Evolutionary conservation across 768 basidiomycete species (phyloP).

Genomic region (Macrolepiota fuliginosa): DNA sequence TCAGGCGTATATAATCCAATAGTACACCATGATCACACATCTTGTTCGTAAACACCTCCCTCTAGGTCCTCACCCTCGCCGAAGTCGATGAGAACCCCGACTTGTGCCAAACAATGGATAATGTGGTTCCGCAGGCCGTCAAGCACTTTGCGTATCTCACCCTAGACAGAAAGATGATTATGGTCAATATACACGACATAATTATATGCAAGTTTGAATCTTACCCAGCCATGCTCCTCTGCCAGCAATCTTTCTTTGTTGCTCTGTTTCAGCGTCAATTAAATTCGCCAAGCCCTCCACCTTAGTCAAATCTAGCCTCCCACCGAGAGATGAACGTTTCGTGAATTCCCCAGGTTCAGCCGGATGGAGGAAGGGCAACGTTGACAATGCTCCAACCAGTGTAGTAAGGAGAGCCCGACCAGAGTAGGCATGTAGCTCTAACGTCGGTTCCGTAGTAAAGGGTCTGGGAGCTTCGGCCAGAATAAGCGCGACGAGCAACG

Average conservation of each 20-base stretch:
- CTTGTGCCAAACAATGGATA: too few relatives aligned
- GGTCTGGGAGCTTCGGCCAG: constrained; percentile 61
- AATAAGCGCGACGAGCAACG: too few relatives aligned
- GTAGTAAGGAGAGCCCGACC: too few relatives aligned
- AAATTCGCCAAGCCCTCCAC: constrained; percentile 87
- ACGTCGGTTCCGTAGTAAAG: constrained; percentile 85
- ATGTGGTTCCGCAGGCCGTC: constrained; percentile 63
- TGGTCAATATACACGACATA: neutral
- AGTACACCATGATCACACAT: constrained; percentile 63
- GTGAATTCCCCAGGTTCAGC: too few relatives aligned
- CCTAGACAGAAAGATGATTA: too few relatives aligned
- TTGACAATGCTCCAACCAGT: too few relatives aligned
- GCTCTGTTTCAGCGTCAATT: constrained; percentile 86
- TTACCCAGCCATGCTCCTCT: constrained; percentile 62
- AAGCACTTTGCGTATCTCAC: too few relatives aligned
- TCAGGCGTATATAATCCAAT: neutral
- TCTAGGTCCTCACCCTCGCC: constrained; percentile 89
- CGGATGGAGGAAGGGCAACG: constrained; percentile 63
- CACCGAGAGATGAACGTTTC: constrained; percentile 79
- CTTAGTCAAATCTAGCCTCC: constrained; percentile 83
- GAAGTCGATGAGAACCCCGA: constrained; percentile 93
- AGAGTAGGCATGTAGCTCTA: too few relatives aligned
- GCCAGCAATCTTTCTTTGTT: constrained; percentile 73
- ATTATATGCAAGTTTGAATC: neutral
- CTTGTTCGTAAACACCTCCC: too few relatives aligned